Percentiles rank a stretch among this genome's conserved stretches.
Evolutionary conservation across 176 grass and related monocot species (phyloP).

Genomic region (Ananas comosus): DNA sequence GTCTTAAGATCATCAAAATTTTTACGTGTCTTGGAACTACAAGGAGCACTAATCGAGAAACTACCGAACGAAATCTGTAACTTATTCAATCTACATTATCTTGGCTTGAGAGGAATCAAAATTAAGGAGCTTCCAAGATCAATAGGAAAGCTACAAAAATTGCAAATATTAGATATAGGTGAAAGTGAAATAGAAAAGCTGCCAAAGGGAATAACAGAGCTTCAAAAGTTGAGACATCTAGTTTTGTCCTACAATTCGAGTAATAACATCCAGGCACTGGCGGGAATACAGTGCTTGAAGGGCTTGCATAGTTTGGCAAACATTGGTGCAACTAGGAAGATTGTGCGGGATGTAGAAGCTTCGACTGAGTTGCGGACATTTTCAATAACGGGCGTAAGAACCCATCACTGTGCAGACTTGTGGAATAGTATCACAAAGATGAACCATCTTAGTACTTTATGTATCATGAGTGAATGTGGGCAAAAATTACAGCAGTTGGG

Average conservation of each 20-base stretch:
- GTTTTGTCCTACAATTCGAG: background rate
- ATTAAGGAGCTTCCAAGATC: conserved; percentile 17
- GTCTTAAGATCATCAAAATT: conserved; percentile 22
- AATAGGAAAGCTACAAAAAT: conserved; percentile 27
- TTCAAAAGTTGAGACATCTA: conserved; percentile 20
- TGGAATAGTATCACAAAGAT: too few relatives aligned
- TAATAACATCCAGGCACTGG: background rate
- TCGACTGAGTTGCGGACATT: too few relatives aligned
- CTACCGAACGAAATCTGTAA: conserved; percentile 25
- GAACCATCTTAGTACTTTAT: too few relatives aligned
- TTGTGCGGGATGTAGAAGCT: too few relatives aligned
- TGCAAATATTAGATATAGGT: conserved; percentile 22
- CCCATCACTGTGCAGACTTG: too few relatives aligned
- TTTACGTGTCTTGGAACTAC: background rate
- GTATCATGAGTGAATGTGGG: too few relatives aligned
- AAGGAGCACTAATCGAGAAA: conserved; percentile 19
- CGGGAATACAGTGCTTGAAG: too few relatives aligned
- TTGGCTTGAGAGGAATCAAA: conserved; percentile 26
- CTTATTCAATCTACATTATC: conserved; percentile 26
- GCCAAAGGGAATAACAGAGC: background rate
- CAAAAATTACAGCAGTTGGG: too few relatives aligned
- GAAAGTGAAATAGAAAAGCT: conserved; percentile 17
- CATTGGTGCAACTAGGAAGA: too few relatives aligned
- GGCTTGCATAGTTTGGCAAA: too few relatives aligned
- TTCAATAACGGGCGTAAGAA: too few relatives aligned